Percentiles rank a stretch among this genome's conserved stretches.
phyloP scores from a whole-genome alignment of 345 rosid genomes.

The Eucalyptus brandiana region DNA sequence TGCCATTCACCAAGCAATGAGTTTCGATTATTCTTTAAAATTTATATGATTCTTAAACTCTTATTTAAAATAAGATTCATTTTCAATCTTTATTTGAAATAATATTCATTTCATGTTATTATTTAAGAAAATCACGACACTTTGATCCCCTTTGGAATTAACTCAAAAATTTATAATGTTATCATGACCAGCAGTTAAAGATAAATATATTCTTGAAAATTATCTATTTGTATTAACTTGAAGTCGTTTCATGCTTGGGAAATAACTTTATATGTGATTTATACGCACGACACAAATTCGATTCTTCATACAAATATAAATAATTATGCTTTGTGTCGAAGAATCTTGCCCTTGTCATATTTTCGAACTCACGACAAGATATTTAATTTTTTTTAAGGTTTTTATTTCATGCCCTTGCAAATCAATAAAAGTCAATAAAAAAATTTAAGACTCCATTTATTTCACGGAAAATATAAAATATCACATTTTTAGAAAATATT shows the following conservation, averaged over 20 bases:
- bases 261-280: neutral
- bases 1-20: too few species aligned
- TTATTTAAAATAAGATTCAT: too few species aligned
- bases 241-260: neutral
- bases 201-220: neutral
- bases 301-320: neutral
- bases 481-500: too few species aligned
- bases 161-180: too few species aligned
- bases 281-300: accelerated
- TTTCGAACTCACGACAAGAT: neutral
- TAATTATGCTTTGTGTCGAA: neutral
- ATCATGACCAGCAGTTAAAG: accelerated
- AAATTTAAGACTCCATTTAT: neutral
- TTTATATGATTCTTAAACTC: too few species aligned
- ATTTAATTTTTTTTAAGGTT: neutral
- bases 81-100: too few species aligned
- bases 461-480: too few species aligned
- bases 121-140: too few species aligned
- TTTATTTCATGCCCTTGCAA: neutral
- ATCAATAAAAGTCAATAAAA: neutral
- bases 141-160: too few species aligned
- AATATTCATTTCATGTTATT: accelerated
- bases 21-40: too few species aligned
- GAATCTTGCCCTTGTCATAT: neutral
- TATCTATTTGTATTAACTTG: neutral